phyloP scores from a whole-genome alignment of 1,284 basidiomycete species.

The Afroboletus lepidellus region DNA sequence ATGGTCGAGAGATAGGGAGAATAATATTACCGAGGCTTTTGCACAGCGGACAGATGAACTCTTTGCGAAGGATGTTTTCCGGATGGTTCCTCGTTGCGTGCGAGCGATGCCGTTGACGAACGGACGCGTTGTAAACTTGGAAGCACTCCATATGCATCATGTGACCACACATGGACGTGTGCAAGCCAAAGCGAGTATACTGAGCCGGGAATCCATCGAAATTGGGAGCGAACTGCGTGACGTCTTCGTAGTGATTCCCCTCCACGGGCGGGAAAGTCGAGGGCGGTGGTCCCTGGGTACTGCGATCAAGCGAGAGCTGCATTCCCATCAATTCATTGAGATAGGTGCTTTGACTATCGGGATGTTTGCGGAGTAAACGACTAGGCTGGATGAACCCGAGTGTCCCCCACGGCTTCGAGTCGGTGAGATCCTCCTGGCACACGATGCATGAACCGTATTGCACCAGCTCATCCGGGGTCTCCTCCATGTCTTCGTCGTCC shows the following conservation, averaged over 20 bases:
- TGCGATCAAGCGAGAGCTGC: constrained; percentile 67
- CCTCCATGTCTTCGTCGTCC: constrained; percentile 57
- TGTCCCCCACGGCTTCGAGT: constrained; percentile 77
- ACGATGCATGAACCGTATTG: constrained; percentile 93
- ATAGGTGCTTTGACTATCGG: constrained; percentile 66
- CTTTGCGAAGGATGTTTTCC: constrained; percentile 87
- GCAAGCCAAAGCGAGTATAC: constrained; percentile 80
- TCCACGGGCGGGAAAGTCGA: constrained; percentile 56
- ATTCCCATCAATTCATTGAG: constrained; percentile 75
- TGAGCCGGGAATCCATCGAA: constrained; percentile 76
- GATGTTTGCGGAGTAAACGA: constrained; percentile 78
- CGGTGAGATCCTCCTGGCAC: constrained; percentile 91
- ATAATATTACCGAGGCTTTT: constrained; percentile 96
- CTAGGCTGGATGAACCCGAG: constrained; percentile 92
- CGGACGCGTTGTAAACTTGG: constrained; percentile 84
- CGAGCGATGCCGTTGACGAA: constrained; percentile 84
- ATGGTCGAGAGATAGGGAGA: constrained; percentile 70
- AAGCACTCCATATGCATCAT: constrained; percentile 98
- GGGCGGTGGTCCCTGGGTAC: constrained; percentile 20
- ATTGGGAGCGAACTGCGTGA: constrained; percentile 45
- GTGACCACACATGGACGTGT: constrained; percentile 91
- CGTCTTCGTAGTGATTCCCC: constrained; percentile 48
- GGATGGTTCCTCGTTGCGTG: constrained; percentile 95
- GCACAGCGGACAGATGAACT: constrained; percentile 98
- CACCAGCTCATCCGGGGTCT: constrained; percentile 45